Conservation (phyloP, 2,329 filamentous ascomycete genomes). For the Alternaria conjuncta region DNA sequence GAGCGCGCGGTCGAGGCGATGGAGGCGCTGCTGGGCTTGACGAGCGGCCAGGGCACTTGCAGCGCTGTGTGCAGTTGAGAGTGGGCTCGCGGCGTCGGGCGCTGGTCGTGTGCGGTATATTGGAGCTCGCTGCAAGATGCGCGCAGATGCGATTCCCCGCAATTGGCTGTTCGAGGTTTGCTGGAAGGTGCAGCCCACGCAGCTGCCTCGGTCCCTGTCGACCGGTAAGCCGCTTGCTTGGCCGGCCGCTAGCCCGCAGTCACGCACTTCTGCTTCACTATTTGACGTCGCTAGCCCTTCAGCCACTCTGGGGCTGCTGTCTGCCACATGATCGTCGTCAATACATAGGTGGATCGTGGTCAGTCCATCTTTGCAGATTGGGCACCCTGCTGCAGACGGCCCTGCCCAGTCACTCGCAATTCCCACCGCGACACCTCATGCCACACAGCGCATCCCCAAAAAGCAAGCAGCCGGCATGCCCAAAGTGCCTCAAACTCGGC, state of each 20-base stretch:
- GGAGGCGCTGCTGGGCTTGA: constrained; percentile 6
- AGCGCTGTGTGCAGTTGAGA: constrained; percentile 3
- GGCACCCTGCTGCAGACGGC: neutral
- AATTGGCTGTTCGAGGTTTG: constrained; percentile 34
- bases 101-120: constrained; percentile 21
- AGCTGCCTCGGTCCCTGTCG: constrained; percentile 22
- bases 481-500: constrained; percentile 22
- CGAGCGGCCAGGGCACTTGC: constrained; percentile 6
- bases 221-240: constrained; percentile 18
- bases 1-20: constrained; percentile 1
- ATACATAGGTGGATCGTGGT: neutral
- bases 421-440: constrained; percentile 9
- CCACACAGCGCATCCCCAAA: constrained; percentile 17
- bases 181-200: constrained; percentile 17
- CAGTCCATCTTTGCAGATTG: neutral
- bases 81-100: constrained; percentile 10
- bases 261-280: neutral
- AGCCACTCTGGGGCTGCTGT: neutral
- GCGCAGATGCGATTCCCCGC: constrained; percentile 33
- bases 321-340: neutral
- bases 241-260: neutral
- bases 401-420: constrained; percentile 7
- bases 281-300: neutral
- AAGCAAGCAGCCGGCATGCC: constrained; percentile 25
- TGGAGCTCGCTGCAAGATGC: constrained; percentile 15